phyloP scores from a whole-genome alignment of 345 rosid genomes.

The Alliaria petiolata region DNA sequence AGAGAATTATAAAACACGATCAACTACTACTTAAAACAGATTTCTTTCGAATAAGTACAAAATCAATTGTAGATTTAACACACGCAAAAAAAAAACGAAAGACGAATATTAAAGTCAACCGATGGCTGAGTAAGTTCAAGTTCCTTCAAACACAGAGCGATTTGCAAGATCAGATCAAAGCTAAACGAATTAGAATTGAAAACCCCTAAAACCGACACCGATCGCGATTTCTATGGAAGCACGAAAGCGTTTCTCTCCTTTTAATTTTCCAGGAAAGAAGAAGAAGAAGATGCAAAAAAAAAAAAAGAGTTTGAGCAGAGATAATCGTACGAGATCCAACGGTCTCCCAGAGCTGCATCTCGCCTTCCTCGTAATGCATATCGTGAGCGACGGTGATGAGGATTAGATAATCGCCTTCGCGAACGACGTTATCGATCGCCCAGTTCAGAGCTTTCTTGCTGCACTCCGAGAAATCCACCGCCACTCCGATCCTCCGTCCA shows the following conservation, averaged over 20 bases:
- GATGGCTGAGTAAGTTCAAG: conserved; percentile 1
- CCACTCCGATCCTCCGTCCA: conserved; percentile 69
- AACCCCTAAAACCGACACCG: neutral
- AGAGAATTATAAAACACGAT: neutral
- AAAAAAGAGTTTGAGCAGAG: neutral
- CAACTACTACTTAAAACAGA: neutral
- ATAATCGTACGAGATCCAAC: conserved; percentile 68
- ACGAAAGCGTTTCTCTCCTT: neutral
- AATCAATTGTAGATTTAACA: neutral
- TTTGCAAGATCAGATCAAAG: neutral
- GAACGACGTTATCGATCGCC: conserved; percentile 76
- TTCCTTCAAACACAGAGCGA: neutral
- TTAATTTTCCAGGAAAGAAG: neutral
- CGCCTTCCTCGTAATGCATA: conserved; percentile 66
- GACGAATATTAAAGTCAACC: neutral
- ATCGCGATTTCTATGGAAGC: neutral
- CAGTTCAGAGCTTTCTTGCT: conserved; percentile 81
- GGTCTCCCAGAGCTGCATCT: conserved; percentile 87
- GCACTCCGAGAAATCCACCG: conserved; percentile 84
- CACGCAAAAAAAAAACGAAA: neutral
- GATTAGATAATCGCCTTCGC: conserved; percentile 79
- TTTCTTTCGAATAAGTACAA: neutral
- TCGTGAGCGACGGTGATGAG: conserved; percentile 56
- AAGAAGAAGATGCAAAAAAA: neutral
- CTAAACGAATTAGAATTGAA: neutral